Base-by-base conservation (phyloP, 108 stramenopile genomes). In the Nitzschia sp. region DNA sequence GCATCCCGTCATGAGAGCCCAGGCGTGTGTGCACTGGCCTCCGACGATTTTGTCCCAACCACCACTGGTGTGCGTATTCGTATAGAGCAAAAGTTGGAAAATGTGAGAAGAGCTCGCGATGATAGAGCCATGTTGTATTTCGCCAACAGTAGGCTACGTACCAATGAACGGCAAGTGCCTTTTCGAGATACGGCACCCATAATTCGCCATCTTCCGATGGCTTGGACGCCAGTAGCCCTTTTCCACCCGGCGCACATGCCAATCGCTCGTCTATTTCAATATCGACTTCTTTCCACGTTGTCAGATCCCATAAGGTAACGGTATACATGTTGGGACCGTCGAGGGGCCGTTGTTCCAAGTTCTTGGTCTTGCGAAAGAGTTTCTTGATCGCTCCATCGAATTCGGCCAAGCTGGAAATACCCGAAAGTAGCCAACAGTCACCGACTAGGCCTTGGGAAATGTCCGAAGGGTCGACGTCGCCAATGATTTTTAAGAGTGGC, bases 311-410 rank as follows among this genome's bases (percentile, higher is more conserved):
- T 1, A 80, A 61, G 28, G 73, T 64, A 22, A 80, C 34, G 13
- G 50, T 75, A 28, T 75, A 75, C 69, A 64, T 65, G 31, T 80
- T 74, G 4, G 73, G 73, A 44, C 46, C 34, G 25, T 74, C 68
- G 47, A 70, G 19, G 13, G 79, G 79, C 41, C 52, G 46, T 47
- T 71, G 25, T 26, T 68, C 53, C 58, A 80, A 26, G 13, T 71
- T 48, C 38, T 56, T 64, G 3, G 79, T 80, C 52, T 80, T 80
- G n/a, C 73, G 63, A 55, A 74, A 80, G 17, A 73, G 28, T 2
- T 56, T 54, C 38, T 74, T 80, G 53, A 80, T 75, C 58, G 73
- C 79, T 35, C 79, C 79, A 62, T 80, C 79, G 26, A 80, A 80
- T 67, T 80, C 79, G 17, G 79, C 79, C 69, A 80, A 34, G 32